phyloP scores from a whole-genome alignment of 306 rosid species.

The Cercis canadensis region DNA sequence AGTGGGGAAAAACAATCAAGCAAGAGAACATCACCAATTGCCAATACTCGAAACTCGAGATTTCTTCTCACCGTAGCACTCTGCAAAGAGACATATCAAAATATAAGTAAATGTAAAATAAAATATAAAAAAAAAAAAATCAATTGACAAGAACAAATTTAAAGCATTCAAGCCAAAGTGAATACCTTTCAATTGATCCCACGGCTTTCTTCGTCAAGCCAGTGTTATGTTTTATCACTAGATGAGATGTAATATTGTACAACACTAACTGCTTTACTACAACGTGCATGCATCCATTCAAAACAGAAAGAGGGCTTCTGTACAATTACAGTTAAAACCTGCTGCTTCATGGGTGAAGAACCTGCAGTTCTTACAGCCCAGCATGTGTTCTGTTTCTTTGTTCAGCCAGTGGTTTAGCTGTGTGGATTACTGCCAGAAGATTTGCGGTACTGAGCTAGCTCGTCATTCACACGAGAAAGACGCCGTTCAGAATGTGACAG shows the following conservation, averaged over 20 bases:
- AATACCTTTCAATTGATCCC: neutral
- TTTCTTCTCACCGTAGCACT: too few species aligned
- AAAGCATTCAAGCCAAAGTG: too few species aligned
- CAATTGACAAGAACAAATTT: too few species aligned
- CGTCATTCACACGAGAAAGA: constrained; percentile 67
- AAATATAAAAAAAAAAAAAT: too few species aligned
- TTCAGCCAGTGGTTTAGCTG: constrained; percentile 35
- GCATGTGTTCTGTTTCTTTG: constrained; percentile 35
- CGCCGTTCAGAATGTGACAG: constrained; percentile 63
- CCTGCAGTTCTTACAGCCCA: too few species aligned
- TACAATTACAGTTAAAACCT: constrained; percentile 7
- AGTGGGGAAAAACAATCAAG: too few species aligned
- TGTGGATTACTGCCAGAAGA: constrained; percentile 53
- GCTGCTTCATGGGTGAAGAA: neutral
- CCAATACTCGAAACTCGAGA: too few species aligned
- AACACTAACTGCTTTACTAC: too few species aligned
- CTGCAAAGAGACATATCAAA: too few species aligned
- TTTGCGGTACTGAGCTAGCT: constrained; percentile 55
- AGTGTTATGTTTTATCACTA: neutral
- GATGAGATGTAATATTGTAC: neutral
- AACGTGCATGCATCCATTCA: too few species aligned
- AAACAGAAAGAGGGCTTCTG: constrained; percentile 12
- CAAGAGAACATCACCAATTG: too few species aligned
- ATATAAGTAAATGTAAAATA: too few species aligned
- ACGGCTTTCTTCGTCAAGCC: neutral